phyloP scores from a whole-genome alignment of 1,284 basidiomycete species.

The Cryptococcus sp. region DNA sequence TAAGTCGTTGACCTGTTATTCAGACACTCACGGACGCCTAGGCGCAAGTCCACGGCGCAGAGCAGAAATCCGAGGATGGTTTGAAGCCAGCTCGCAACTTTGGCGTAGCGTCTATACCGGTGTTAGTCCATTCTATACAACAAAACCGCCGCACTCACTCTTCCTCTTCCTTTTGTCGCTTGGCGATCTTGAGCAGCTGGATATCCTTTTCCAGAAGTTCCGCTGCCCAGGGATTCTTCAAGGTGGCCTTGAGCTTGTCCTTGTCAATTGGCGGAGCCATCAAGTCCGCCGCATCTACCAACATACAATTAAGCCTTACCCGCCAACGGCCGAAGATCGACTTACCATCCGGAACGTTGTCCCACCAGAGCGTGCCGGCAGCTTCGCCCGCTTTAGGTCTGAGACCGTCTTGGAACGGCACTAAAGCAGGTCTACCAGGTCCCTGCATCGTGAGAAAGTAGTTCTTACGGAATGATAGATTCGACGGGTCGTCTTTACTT shows the following conservation, averaged over 20 bases:
- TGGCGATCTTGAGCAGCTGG: constrained; percentile 37
- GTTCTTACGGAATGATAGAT: constrained; percentile 33
- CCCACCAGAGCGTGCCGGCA: constrained; percentile 44
- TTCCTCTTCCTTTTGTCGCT: constrained; percentile 37
- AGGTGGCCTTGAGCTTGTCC: constrained; percentile 28
- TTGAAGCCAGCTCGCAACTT: constrained; percentile 35
- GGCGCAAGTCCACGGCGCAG: constrained; percentile 35
- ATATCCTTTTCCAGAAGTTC: constrained; percentile 40
- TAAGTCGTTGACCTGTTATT: not conserved
- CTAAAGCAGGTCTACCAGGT: constrained; percentile 41
- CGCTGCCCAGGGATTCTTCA: constrained; percentile 38
- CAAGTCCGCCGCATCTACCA: constrained; percentile 32
- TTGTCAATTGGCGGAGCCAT: constrained; percentile 43
- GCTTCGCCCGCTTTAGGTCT: constrained; percentile 35
- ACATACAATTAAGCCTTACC: not conserved
- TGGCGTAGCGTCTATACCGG: constrained; percentile 29
- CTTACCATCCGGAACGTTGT: constrained; percentile 44
- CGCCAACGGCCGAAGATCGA: not conserved
- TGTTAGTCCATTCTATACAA: not conserved
- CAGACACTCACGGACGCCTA: constrained; percentile 28
- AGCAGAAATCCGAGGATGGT: constrained; percentile 35
- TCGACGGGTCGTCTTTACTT: constrained; percentile 32
- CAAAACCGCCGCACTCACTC: constrained; percentile 23
- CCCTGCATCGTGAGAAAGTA: constrained; percentile 49
- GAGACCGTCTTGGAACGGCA: constrained; percentile 44